Conservation (phyloP, 805 yeast species). For the Dipodascopsis tothii region DNA sequence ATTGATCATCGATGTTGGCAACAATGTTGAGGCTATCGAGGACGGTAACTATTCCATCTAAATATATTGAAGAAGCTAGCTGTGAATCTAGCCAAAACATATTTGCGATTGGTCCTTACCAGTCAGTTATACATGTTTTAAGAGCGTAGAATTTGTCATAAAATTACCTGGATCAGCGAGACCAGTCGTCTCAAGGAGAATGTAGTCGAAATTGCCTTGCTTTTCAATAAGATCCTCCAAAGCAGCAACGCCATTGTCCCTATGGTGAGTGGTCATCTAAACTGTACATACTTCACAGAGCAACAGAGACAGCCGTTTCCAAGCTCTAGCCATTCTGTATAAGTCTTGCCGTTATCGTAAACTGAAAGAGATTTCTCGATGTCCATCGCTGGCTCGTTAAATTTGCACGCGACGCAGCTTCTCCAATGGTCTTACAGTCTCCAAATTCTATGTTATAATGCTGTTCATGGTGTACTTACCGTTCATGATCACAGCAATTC, state of each 20-base stretch:
- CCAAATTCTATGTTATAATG: conserved; percentile 24
- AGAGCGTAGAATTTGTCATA: neutral
- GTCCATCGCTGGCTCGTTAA: conserved; percentile 70
- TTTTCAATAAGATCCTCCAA: conserved; percentile 77
- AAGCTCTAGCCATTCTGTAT: conserved; percentile 90
- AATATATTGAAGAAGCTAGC: conserved; percentile 69
- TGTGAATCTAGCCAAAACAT: conserved; percentile 98
- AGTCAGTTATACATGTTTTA: neutral
- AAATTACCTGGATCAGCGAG: conserved; percentile 80
- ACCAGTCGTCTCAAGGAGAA: conserved; percentile 90
- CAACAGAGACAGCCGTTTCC: conserved; percentile 97
- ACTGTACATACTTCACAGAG: conserved; percentile 53
- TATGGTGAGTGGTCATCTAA: neutral
- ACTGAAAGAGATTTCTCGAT: conserved; percentile 83
- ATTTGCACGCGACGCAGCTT: too few species aligned
- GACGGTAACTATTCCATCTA: conserved; percentile 88
- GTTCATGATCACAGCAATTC: conserved; percentile 82
- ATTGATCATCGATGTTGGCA: conserved; percentile 56
- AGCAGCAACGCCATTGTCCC: conserved; percentile 86
- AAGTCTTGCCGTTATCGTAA: conserved; percentile 44
- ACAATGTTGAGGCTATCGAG: conserved; percentile 59
- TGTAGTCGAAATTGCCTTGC: conserved; percentile 73
- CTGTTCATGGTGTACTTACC: conserved; percentile 30
- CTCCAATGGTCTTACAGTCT: conserved; percentile 27
- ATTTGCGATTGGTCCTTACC: conserved; percentile 63